Base-by-base conservation (phyloP, 2,329 filamentous ascomycete species). In the Blastomyces parvus region DNA sequence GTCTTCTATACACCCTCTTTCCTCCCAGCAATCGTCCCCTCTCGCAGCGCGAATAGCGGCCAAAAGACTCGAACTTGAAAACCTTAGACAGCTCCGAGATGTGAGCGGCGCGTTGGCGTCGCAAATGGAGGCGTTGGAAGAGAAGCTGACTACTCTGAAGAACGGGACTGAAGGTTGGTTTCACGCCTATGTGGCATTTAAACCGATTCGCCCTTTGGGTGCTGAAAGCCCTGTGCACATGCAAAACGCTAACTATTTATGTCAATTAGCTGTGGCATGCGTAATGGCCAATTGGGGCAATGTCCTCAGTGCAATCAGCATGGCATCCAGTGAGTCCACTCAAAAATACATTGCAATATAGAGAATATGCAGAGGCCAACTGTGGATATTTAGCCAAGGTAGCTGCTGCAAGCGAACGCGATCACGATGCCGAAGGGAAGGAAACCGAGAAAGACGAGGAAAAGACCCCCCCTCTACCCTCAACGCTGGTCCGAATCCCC, bases 211-310 rank as follows among this genome's bases (percentile, higher is more conserved):
- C 27, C 13, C 6, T 11, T 30, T 3, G 50, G 25, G 17, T 25
- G 25, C 3, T 11, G 25, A 33, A 55, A n/a, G n/a, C 22, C 6
- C 5, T 14, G 36, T 13, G 58, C 56, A 62, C 59, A 52, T 50
- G n/a, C 13, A 38, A 19, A 66, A 59, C 70, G 64, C 60, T 42
- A 59, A 55, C n/a, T 36, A 59, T 56, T 58, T 48, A 63, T 56
- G 53, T 19, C 27, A n/a, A 55, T 58, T 72, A 84, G 84, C 84
- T 65, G 83, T 88, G 63, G 85, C 85, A 62, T 83, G 82, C 56
- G 85, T 88, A n/a, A 78, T 88, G 70, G 82, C 83, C 48, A 88
- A 87, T 70, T 88, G 85, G 85, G 82, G 85, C 61, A 86, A 84
- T 68, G 85, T 88, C 36, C 73, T 88, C 59, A 77, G 83, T 60